These are phyloP conservation scores for Colletotrichum sublineola DNA, from an alignment of 2,329 filamentous ascomycete genomes.

Conservation along the genomic window DNA sequence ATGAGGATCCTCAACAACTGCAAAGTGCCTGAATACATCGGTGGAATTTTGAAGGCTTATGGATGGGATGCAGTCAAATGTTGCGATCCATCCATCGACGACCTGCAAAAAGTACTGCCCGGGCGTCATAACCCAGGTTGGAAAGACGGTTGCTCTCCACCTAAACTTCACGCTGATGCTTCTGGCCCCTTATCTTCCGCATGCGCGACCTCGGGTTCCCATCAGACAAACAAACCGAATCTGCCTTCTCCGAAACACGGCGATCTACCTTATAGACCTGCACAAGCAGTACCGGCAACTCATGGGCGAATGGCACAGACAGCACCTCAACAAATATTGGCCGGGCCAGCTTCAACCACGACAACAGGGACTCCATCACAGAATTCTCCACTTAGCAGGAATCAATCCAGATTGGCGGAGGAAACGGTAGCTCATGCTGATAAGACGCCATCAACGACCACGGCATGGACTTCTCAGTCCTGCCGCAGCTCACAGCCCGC, in stretches of 20 bases:
- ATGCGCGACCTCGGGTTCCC: too few species aligned
- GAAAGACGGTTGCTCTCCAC: too few species aligned
- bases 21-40: neutral
- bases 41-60: neutral
- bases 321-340: neutral
- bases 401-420: neutral
- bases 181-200: neutral
- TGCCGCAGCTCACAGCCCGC: neutral
- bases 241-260: neutral
- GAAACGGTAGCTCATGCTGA: neutral
- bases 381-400: neutral
- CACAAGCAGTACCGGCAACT: neutral
- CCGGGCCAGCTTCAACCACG: neutral
- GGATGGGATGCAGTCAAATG: slow-evolving; percentile 9
- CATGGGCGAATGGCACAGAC: neutral
- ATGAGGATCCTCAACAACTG: neutral
- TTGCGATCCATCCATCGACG: slow-evolving; percentile 5
- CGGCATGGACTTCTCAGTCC: neutral
- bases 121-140: neutral
- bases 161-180: accelerated
- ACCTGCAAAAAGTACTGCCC: neutral
- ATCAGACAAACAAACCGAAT: neutral
- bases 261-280: neutral
- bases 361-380: neutral
- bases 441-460: neutral